Base-by-base conservation (phyloP, 1,284 basidiomycete genomes). In the Pseudomicrostroma phylloplanum region DNA sequence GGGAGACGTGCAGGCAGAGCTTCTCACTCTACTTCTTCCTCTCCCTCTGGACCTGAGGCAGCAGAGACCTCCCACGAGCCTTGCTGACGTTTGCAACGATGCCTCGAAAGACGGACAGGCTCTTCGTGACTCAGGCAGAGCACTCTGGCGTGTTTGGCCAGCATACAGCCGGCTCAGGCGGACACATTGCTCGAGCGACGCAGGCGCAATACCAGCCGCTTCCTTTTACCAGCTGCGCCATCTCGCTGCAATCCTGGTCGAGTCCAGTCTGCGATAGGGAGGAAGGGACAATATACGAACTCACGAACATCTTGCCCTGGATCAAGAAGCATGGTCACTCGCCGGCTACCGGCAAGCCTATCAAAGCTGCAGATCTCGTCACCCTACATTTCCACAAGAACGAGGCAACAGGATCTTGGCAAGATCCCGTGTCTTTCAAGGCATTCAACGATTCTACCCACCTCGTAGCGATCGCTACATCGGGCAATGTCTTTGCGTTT, bases 151-250 rank as follows among this genome's bases (percentile, higher is more conserved):
- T 71, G 40, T 67, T 72, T 55, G 74, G 76, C 11, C 61, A 66
- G 25, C 73, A 73, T 60, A 58, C 61, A 8, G 73, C 74, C 7
- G 66, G 66, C 8, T 65, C 67, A 1, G 74, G 71, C 51, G 69
- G 65, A 21, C 48, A 9, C 21, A 64, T 43, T 17, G 56, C 85
- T 83, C 42, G 83, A 84, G 11, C 84, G 85, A 77, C 84, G 36
- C 61, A 49, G 13, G 63, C 49, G 21, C 55, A 54, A 11, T 61
- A 82, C 83, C 62, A 89, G 41, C 62, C 68, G 11, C 67, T 89
- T 0, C 89, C 91, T 7, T 92, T 90, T 72, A 91, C 96, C 81
- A 94, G 88, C 73, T 97, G 93, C 71, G 88, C 92, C 0, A 85
- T 96, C 40, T 92, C 91, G 7, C 89, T 94, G 67, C 91, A 94